These are phyloP conservation scores for Aspergillus pseudoglaucus DNA, from an alignment of 2,329 filamentous ascomycete genomes.

Conservation along the genomic window DNA sequence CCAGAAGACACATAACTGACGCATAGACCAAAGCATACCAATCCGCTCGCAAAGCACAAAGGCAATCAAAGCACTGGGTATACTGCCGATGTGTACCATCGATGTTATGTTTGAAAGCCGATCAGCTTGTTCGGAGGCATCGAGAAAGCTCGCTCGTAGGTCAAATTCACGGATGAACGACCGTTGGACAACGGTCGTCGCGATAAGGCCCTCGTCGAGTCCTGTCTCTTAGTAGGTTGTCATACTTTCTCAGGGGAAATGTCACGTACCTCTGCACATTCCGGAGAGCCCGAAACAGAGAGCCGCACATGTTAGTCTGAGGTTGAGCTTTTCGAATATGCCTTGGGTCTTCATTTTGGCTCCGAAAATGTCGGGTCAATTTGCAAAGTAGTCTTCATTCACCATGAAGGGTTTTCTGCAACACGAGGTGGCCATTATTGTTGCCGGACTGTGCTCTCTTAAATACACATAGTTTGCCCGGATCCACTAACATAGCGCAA, in stretches of 20 bases:
- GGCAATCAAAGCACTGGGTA: slow-evolving; percentile 29
- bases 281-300: slow-evolving; percentile 11
- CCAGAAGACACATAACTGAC: slow-evolving; percentile 16
- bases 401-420: too few relatives aligned
- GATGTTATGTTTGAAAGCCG: slow-evolving; percentile 32
- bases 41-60: slow-evolving; percentile 22
- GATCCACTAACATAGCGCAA: too few relatives aligned
- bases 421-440: not conserved
- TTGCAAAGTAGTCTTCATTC: too few relatives aligned
- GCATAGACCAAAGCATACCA: slow-evolving; percentile 20
- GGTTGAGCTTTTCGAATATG: too few relatives aligned
- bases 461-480: not conserved
- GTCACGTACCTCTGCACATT: slow-evolving; percentile 9
- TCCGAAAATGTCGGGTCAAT: too few relatives aligned
- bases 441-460: too few relatives aligned
- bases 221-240: slow-evolving; percentile 4
- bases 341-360: too few relatives aligned
- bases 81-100: slow-evolving; percentile 36
- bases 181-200: slow-evolving; percentile 13
- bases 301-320: too few relatives aligned
- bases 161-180: slow-evolving; percentile 13
- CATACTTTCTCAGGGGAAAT: not conserved
- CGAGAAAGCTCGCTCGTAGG: slow-evolving; percentile 5
- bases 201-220: slow-evolving; percentile 17
- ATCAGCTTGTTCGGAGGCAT: slow-evolving; percentile 20